Evolutionary conservation across 495 filamentous ascomycete species (phyloP).

Genomic region (Delitschia confertaspora): DNA sequence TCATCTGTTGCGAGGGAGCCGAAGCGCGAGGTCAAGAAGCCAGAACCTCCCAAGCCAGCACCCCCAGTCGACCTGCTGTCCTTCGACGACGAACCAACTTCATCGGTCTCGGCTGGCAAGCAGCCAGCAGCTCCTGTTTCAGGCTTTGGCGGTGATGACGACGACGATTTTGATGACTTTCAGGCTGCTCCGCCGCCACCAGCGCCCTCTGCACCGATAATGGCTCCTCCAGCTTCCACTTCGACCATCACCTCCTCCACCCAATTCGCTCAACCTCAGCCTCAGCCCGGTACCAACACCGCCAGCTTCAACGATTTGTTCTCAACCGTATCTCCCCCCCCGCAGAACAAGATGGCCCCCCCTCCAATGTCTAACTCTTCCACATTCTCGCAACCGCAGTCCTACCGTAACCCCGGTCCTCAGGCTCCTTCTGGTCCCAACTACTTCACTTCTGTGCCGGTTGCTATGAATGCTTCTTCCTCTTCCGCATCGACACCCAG

Average conservation of each 20-base stretch:
- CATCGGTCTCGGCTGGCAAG: constrained; percentile 44
- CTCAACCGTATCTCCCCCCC: constrained; percentile 71
- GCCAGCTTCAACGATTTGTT: constrained; percentile 72
- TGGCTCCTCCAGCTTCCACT: constrained; percentile 52
- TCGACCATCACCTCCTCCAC: constrained; percentile 55
- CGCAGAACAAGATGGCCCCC: constrained; percentile 32
- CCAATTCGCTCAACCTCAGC: constrained; percentile 72
- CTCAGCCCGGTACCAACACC: constrained; percentile 69
- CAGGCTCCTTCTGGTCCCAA: constrained; percentile 77
- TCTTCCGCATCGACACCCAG: constrained; percentile 30
- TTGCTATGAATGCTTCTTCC: constrained; percentile 32
- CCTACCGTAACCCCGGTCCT: constrained; percentile 56
- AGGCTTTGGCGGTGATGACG: constrained; percentile 66
- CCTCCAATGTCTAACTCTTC: constrained; percentile 42
- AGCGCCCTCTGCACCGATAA: constrained; percentile 31
- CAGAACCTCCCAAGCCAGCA: constrained; percentile 47
- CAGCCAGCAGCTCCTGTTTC: constrained; percentile 40
- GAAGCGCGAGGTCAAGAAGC: constrained; percentile 39
- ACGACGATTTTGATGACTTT: constrained; percentile 98
- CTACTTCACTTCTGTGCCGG: constrained; percentile 80
- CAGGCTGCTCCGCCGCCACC: constrained; percentile 62
- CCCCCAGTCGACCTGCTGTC: constrained; percentile 82
- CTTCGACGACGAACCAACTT: constrained; percentile 60
- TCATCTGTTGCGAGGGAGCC: constrained; percentile 34
- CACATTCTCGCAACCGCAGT: constrained; percentile 42